Evolutionary conservation across 176 grass and related monocot species (phyloP).

Genomic region (Zizania latifolia): DNA sequence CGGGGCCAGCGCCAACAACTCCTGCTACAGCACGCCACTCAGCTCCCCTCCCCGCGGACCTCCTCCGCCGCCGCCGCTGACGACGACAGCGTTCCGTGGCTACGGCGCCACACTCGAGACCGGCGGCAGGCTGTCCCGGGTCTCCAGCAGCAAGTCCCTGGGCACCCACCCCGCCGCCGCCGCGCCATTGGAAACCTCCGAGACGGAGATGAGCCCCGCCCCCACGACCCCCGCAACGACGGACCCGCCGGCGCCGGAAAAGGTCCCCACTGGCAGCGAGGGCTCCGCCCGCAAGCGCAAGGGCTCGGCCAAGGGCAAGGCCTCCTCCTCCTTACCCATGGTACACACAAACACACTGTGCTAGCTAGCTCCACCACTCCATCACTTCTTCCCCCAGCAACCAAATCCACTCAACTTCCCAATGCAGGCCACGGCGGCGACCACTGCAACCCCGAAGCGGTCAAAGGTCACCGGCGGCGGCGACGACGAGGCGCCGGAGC

Average conservation of each 20-base stretch:
- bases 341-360: background rate
- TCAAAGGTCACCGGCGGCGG: background rate
- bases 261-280: background rate
- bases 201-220: slow-evolving; percentile 5
- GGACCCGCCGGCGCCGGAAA: background rate
- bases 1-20: slow-evolving; percentile 33
- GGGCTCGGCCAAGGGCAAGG: slow-evolving; percentile 36
- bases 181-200: background rate
- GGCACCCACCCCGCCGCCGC: background rate
- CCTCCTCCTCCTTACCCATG: background rate
- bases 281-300: slow-evolving; percentile 46
- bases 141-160: slow-evolving; percentile 48
- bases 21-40: slow-evolving; percentile 59
- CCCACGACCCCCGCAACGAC: background rate
- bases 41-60: slow-evolving; percentile 43
- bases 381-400: background rate
- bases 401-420: too few relatives aligned
- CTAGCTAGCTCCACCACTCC: background rate
- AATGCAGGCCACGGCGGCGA: slow-evolving; percentile 20
- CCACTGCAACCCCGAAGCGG: slow-evolving; percentile 38
- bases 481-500: background rate
- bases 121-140: slow-evolving; percentile 42
- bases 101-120: slow-evolving; percentile 9
- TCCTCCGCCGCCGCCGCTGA: background rate
- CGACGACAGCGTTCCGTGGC: background rate